A percentile compares a stretch with the other conserved stretches of the same genome.
Evolutionary conservation across 352 stramenopile species (phyloP).

Genomic region (Phytophthora cryptogea): DNA sequence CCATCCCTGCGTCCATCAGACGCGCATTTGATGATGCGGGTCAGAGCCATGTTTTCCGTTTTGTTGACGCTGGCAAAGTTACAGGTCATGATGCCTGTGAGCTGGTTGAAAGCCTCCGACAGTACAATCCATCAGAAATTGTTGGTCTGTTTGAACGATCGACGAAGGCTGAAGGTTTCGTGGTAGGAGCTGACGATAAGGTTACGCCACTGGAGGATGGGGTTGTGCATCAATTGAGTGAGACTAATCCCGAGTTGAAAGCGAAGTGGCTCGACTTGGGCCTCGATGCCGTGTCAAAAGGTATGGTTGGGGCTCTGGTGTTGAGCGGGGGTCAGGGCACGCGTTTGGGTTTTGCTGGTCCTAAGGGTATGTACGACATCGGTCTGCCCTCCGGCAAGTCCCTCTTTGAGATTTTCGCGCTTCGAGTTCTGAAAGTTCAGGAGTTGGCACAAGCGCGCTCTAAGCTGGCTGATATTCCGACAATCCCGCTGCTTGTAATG

Average conservation of each 20-base stretch:
- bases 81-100: constrained; percentile 36
- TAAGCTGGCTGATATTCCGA: constrained; percentile 27
- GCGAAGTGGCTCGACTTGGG: constrained; percentile 47
- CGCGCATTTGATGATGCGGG: constrained; percentile 34
- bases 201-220: constrained; percentile 45
- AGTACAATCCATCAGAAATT: constrained; percentile 39
- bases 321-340: constrained; percentile 95
- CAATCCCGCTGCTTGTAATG: constrained; percentile 95
- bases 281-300: constrained; percentile 73
- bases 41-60: constrained; percentile 56
- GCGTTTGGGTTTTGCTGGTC: constrained; percentile 92
- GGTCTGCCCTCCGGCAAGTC: constrained; percentile 90
- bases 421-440: constrained; percentile 86
- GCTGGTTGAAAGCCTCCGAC: constrained; percentile 42
- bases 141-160: constrained; percentile 43
- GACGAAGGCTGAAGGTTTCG: constrained; percentile 32
- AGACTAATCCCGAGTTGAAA: constrained; percentile 29
- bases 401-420: constrained; percentile 92
- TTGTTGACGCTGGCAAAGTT: constrained; percentile 45
- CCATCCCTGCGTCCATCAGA: constrained; percentile 45
- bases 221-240: constrained; percentile 46
- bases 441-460: constrained; percentile 36
- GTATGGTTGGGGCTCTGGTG: constrained; percentile 90
- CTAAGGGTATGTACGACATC: constrained; percentile 95
- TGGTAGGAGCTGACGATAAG: constrained; percentile 22